Base-by-base conservation (phyloP, 495 filamentous ascomycete species). In the Gamarada debralockiae region DNA sequence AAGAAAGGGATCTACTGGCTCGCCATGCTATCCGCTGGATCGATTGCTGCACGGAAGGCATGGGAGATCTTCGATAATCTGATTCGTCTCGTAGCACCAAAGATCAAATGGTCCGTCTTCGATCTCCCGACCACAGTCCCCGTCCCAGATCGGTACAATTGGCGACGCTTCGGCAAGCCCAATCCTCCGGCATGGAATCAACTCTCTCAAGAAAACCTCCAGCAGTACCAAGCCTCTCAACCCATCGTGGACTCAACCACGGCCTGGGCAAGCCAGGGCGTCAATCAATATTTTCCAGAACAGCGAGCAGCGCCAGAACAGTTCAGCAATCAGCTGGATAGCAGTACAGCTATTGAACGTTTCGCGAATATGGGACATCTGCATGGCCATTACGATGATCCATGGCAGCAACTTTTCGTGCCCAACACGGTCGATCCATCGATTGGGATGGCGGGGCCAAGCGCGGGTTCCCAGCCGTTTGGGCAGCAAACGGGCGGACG, bases 1-100 rank as follows among this genome's bases (percentile, higher is more conserved):
- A 81, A 76, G 50, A 81, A 79, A 48, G 69, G 78, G 12, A 59
- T 82, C 13, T 66, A 70, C 40, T 84, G 80, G 79, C 62, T 84
- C 1, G 58, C 63, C 21, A 62, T 69, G 3, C 67, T 83, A 54
- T 71, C 76, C 18, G 67, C 61, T 33, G 66, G 69, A 23, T 80
- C 67, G 48, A 61, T 70, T 21, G 65, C 70, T 3, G 75, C 79
- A 1, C 65, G 74, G 48, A 67, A 73, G 55, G 77, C 78, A 36
- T 80, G 72, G 65, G 69, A 76, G 20, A 68, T 84, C n/a, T 81
- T 78, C 50, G 72, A 77, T 47, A 65, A 68, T 18, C 67, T 78
- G 36, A 59, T 80, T 5, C 65, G 67, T 15, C 71, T 67, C n/a
- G 67, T 76, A 0, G 72, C 71, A 2, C 73, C 75, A 2, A 64